These are phyloP conservation scores for Nephelium lappaceum DNA, from an alignment of 345 rosid species.

Conservation along the genomic window DNA sequence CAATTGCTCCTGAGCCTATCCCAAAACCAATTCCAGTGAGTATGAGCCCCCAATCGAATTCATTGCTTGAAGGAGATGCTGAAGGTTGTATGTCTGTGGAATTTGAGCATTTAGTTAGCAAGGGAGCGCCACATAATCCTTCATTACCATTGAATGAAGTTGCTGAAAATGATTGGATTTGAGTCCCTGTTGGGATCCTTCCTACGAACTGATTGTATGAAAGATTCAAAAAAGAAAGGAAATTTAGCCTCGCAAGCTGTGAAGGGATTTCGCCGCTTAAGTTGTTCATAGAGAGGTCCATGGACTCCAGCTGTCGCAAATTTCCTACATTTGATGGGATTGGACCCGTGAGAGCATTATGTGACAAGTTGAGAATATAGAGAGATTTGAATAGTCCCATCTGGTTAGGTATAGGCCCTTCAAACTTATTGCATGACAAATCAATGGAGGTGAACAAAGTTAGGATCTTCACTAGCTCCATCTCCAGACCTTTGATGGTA, in stretches of 20 bases:
- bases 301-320: conserved; percentile 32
- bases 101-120: conserved; percentile 3
- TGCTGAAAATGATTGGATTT: conserved; percentile 30
- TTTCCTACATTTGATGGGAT: conserved; percentile 34
- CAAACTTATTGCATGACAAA: conserved; percentile 30
- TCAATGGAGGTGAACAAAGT: conserved; percentile 44
- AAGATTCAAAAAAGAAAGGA: conserved; percentile 38
- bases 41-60: conserved; percentile 51
- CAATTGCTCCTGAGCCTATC: conserved; percentile 43
- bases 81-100: neutral
- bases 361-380: conserved; percentile 36
- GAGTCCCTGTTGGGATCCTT: conserved; percentile 25
- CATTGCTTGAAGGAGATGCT: neutral
- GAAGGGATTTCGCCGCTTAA: conserved; percentile 32
- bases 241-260: conserved; percentile 29
- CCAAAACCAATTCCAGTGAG: conserved; percentile 56
- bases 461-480: conserved; percentile 49
- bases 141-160: conserved; percentile 26
- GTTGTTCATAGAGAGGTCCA: conserved; percentile 36
- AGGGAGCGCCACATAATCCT: conserved; percentile 33
- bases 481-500: conserved; percentile 42
- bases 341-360: conserved; percentile 24
- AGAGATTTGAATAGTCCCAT: conserved; percentile 30
- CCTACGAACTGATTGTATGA: conserved; percentile 37
- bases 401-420: conserved; percentile 34